phyloP scores from a whole-genome alignment of 2,329 filamentous ascomycete genomes.

The Colletotrichum spinosum region DNA sequence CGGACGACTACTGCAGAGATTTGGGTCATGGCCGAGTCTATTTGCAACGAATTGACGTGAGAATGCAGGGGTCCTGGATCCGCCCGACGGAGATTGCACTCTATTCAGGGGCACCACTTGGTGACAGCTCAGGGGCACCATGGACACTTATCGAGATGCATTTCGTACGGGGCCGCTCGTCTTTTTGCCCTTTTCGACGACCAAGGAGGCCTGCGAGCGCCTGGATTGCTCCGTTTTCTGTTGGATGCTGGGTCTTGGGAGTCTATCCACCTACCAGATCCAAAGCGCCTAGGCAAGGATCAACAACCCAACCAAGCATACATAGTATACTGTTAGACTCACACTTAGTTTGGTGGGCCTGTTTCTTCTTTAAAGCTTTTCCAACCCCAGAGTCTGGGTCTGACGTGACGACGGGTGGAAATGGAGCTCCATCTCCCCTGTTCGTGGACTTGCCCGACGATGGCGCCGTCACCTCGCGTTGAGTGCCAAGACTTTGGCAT shows the following conservation, averaged over 20 bases:
- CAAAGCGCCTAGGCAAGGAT: not conserved
- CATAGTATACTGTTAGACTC: not conserved
- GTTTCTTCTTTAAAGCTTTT: slow-evolving; percentile 30
- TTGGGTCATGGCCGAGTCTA: slow-evolving; percentile 9
- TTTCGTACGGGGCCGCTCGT: not conserved
- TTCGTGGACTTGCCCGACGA: not conserved
- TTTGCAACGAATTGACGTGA: slow-evolving; percentile 14
- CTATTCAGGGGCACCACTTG: slow-evolving; percentile 3
- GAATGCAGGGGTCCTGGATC: slow-evolving; percentile 24
- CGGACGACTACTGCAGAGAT: slow-evolving; percentile 5
- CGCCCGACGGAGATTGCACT: slow-evolving; percentile 23
- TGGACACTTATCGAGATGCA: not conserved
- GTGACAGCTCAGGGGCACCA: slow-evolving; percentile 6
- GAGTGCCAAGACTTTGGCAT: no score
- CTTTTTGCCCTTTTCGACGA: not conserved
- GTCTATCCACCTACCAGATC: not conserved
- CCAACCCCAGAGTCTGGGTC: slow-evolving; percentile 13
- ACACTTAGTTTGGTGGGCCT: slow-evolving; percentile 20
- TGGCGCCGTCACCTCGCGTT: slow-evolving; percentile 21
- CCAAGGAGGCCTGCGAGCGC: no score
- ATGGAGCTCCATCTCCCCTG: not conserved
- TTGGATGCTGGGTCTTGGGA: not conserved
- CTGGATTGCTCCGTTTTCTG: not conserved
- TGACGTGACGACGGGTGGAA: slow-evolving; percentile 5
- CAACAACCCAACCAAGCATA: slow-evolving; percentile 11